Percentiles rank a stretch among this genome's conserved stretches.
phyloP scores from a whole-genome alignment of 2,329 filamentous ascomycete species.

The Colletotrichum lini region DNA sequence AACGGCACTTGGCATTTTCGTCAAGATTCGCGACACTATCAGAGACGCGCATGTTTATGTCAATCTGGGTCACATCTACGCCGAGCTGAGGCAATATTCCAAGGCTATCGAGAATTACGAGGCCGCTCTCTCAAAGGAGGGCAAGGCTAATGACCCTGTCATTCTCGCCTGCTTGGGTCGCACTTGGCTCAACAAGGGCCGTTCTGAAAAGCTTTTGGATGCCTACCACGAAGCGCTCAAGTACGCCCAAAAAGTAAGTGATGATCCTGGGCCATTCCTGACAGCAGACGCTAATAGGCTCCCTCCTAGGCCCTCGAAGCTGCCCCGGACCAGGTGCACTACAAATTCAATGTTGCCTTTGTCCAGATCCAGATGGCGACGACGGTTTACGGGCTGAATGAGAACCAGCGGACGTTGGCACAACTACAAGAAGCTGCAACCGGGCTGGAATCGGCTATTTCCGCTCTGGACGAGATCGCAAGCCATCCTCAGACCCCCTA shows the following conservation, averaged over 20 bases:
- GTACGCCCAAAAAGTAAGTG: conserved; percentile 73
- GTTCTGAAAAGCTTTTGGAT: conserved; percentile 71
- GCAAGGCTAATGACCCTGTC: conserved; percentile 79
- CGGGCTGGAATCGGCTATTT: conserved; percentile 89
- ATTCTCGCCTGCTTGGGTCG: conserved; percentile 90
- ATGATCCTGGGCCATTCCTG: neutral
- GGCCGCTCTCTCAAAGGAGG: conserved; percentile 82
- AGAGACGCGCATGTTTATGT: conserved; percentile 90
- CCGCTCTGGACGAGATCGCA: conserved; percentile 75
- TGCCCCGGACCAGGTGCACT: conserved; percentile 87
- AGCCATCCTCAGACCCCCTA: conserved; percentile 82
- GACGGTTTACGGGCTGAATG: conserved; percentile 80
- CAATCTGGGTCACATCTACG: conserved; percentile 94
- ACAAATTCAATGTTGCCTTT: conserved; percentile 98
- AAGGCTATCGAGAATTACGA: conserved; percentile 98
- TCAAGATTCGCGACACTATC: conserved; percentile 90
- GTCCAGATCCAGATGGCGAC: conserved; percentile 95
- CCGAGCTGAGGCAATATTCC: conserved; percentile 89
- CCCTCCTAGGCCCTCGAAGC: conserved; percentile 76
- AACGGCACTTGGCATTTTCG: conserved; percentile 86
- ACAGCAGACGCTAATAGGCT: conserved; percentile 45
- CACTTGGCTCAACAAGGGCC: conserved; percentile 87
- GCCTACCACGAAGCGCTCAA: conserved; percentile 71
- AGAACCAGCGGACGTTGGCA: conserved; percentile 81
- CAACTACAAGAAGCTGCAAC: conserved; percentile 86